These are phyloP conservation scores for Lactarius evosmus DNA, from an alignment of 768 basidiomycete genomes.

Conservation along the genomic window DNA sequence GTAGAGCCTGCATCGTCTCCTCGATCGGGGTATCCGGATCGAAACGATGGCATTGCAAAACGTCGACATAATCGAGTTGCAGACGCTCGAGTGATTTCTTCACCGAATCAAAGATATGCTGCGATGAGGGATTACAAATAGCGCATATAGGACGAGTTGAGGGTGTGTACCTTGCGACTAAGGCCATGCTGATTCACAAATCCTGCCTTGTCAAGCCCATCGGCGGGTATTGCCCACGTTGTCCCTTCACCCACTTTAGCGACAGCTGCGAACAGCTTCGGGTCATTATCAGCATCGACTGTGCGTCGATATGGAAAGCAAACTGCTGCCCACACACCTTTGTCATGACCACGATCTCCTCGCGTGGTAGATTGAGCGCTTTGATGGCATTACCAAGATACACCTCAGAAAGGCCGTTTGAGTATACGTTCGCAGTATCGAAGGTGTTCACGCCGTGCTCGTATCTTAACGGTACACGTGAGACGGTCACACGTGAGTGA, in stretches of 20 bases:
- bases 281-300: neutral
- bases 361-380: slow-evolving; percentile 40
- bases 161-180: slow-evolving; percentile 35
- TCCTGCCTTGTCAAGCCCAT: slow-evolving; percentile 31
- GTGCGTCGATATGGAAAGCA: neutral
- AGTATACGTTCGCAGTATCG: slow-evolving; percentile 49
- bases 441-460: slow-evolving; percentile 64
- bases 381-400: too few species aligned
- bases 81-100: slow-evolving; percentile 57
- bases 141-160: neutral
- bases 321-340: slow-evolving; percentile 32
- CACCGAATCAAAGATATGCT: slow-evolving; percentile 73
- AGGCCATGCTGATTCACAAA: slow-evolving; percentile 40
- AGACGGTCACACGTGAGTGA: slow-evolving; percentile 26
- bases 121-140: neutral
- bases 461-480: slow-evolving; percentile 34
- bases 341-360: slow-evolving; percentile 43
- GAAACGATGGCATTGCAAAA: too few species aligned
- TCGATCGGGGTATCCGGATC: too few species aligned
- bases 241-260: neutral
- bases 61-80: too few species aligned
- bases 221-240: neutral
- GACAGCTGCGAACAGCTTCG: slow-evolving; percentile 9
- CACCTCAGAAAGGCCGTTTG: slow-evolving; percentile 34
- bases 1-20: too few species aligned